phyloP scores from a whole-genome alignment of 495 filamentous ascomycete genomes.

The Aspergillus ostianus region DNA sequence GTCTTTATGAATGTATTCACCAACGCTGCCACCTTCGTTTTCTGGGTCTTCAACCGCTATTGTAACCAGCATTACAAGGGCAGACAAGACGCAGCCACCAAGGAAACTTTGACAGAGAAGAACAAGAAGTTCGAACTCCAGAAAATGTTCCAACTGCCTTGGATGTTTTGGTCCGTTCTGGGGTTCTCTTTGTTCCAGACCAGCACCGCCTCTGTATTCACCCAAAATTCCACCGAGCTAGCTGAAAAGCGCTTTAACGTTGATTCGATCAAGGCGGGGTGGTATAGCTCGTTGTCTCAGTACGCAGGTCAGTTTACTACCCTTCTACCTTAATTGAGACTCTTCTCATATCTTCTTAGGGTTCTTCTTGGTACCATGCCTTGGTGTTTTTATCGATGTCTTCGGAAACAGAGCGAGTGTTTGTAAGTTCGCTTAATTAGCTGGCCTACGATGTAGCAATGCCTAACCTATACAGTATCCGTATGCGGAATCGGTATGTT shows the following conservation, averaged over 20 bases:
- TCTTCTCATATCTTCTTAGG: conserved; percentile 12
- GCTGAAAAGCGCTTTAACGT: conserved; percentile 43
- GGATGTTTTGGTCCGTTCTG: conserved; percentile 44
- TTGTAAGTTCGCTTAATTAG: conserved; percentile 29
- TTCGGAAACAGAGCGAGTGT: conserved; percentile 41
- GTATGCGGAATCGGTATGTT: conserved; percentile 39
- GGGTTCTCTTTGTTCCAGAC: conserved; percentile 46
- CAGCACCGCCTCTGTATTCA: conserved; percentile 37
- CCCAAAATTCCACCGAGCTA: conserved; percentile 44
- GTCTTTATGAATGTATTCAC: conserved; percentile 51
- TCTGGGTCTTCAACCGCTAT: conserved; percentile 44
- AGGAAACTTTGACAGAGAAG: conserved; percentile 41
- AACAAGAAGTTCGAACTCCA: conserved; percentile 45
- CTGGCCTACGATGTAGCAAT: neutral
- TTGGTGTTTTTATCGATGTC: conserved; percentile 46
- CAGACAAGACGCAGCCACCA: conserved; percentile 36
- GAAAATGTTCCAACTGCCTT: conserved; percentile 44
- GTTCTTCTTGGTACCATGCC: conserved; percentile 41
- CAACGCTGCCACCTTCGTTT: conserved; percentile 35
- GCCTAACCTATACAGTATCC: conserved; percentile 23
- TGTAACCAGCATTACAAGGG: conserved; percentile 31
- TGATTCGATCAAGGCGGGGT: conserved; percentile 40
- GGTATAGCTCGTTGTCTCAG: conserved; percentile 43
- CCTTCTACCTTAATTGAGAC: neutral
- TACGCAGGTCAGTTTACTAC: conserved; percentile 35